Base-by-base conservation (phyloP, 345 rosid genomes). In the Mangifera indica region DNA sequence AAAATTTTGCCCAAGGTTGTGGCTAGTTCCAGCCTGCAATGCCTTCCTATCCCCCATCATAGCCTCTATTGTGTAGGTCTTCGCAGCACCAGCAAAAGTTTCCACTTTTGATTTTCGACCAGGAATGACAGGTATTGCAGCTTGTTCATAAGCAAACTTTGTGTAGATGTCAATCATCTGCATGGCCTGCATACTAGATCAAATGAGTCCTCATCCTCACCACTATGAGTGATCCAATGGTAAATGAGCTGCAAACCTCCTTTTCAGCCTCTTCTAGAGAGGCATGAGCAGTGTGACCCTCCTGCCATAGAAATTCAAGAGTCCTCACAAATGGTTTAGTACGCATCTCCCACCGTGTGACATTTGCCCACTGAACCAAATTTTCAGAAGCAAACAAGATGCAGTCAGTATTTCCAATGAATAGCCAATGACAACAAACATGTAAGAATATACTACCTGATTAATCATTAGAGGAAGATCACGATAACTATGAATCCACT, bases 41-140 rank as follows among this genome's bases (percentile, higher is more conserved):
- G 98, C 98, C 78, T 90, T 94, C 56, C 84, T 83, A 81, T 94
- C 98, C 74, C 98, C 98, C 98, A 94, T 94, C 98, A 94, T 92
- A 82, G 96, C 98, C 84, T 94, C 98, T 80, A 94, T 92, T 26
- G 98, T 94, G 72, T 89, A 90, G 15, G 97, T 94, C 81, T 78
- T 86, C 69, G 78, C 81, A 81, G 98, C 97, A 81, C 98, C 98
- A 83, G 96, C 98, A 86, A 94, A 92, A 25, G 93, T 92, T 80
- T 90, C 98, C 71, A 86, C 79, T 69, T 80, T 92, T 29, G 93
- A 94, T 77, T 94, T 94, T 83, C 96, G 81, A 81, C 98, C 97
- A 66, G 89, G 75, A 85, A 92, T 87, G 68, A 94, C 92, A 80
- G 98, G 98, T 84, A 94, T 89, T 57, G 97, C 96, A 83, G 98